These are phyloP conservation scores for Tillandsia leiboldiana DNA, from an alignment of 176 grass and related monocot species.

Conservation along the genomic window DNA sequence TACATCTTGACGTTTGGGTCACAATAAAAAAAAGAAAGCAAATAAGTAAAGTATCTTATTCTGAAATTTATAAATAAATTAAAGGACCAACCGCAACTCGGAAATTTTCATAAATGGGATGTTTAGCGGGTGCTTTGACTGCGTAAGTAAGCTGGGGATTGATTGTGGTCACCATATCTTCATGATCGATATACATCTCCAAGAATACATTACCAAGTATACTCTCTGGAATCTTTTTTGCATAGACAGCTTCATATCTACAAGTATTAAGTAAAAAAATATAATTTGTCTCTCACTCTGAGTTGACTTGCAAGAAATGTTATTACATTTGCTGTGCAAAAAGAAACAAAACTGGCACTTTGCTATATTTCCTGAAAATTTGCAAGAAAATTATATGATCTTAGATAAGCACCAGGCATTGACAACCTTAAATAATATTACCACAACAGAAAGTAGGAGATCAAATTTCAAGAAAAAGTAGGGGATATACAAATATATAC, in stretches of 20 bases:
- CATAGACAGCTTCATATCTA: slow-evolving; percentile 83
- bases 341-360: neutral
- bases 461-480: too few species aligned
- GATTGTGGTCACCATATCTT: slow-evolving; percentile 56
- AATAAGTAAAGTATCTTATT: neutral
- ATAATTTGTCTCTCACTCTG: neutral
- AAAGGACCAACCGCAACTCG: slow-evolving; percentile 65
- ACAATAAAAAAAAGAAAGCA: neutral
- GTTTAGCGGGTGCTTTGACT: slow-evolving; percentile 74
- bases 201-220: slow-evolving; percentile 57
- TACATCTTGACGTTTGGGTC: too few species aligned
- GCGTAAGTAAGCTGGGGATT: slow-evolving; percentile 58
- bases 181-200: slow-evolving; percentile 65
- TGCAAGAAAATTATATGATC: too few species aligned
- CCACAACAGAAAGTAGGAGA: too few species aligned
- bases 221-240: slow-evolving; percentile 64
- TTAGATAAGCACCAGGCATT: too few species aligned
- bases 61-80: neutral
- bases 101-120: slow-evolving; percentile 92
- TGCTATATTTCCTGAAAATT: too few species aligned
- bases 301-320: neutral
- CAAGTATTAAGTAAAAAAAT: neutral
- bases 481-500: too few species aligned
- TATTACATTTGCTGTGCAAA: neutral
- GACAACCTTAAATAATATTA: too few species aligned